Base-by-base conservation (phyloP, 768 basidiomycete species). In the Pleurotus platypus region DNA sequence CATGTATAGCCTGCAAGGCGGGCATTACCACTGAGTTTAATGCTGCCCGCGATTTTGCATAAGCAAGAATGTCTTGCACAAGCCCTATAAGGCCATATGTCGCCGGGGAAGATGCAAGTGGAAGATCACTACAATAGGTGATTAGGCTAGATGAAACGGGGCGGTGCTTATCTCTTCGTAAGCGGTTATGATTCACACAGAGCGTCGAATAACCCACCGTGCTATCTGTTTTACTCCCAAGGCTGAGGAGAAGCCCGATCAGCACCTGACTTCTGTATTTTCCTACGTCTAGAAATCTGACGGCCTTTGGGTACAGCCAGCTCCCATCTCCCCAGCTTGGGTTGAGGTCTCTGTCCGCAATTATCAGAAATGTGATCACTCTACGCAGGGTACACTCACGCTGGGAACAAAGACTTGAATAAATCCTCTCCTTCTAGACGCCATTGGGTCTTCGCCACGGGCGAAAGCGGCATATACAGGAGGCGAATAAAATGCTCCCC, bases 11-110 rank as follows among this genome's bases (percentile, higher is more conserved):
- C 63, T 90, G 86, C 58, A 97, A 70, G 9, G 89, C 79, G 0
- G 96, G 94, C n/a, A 97, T 76, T 40, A 96, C 86, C 26, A 91
- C 73, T 8, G 78, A 72, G 65, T 97, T 98, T 7, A 81, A 78
- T 11, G 75, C 69, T 38, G 84, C 62, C 60, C 87, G 83, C 35
- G 73, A 63, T 57, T 79, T 78, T 0, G 79, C 84, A 57, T 83
- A 76, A 4, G 67, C 66, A 20, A 86, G 59, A 37, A 95, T 78
- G 66, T 91, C 86, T 5, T 71, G 67, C 13, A 82, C 72, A 11
- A 94, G 73, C n/a, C 69, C 66, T 8, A 74, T 63, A 37, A 86
- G 72, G 62, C 74, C 76, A 63, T 86, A 88, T 26, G 61, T 69
- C 58, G 57, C 62, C 16, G 58, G 62, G 18, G 60, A 62, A 18